Conservation (phyloP, 805 yeast genomes). For the Hanseniaspora singularis region DNA sequence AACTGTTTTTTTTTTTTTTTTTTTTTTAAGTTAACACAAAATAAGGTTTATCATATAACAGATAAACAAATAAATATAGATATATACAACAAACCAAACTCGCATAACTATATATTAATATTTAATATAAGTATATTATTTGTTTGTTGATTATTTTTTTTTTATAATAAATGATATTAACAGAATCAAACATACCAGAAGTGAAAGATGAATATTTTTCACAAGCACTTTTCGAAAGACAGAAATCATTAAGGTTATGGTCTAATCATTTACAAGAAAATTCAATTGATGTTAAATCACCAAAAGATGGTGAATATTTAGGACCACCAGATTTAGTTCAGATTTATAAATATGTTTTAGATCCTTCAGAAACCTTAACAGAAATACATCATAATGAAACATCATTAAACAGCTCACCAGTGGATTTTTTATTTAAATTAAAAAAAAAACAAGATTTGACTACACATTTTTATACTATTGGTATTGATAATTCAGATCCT, state of each 20-base stretch:
- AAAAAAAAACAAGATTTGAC: slow-evolving; percentile 35
- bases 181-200: slow-evolving; percentile 57
- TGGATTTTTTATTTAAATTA: slow-evolving; percentile 6
- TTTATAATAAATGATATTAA: slow-evolving; percentile 24
- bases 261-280: slow-evolving; percentile 35
- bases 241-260: slow-evolving; percentile 31
- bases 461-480: slow-evolving; percentile 62
- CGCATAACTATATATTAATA: neutral
- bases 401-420: no score
- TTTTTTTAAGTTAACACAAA: no score
- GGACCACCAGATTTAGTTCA: slow-evolving; percentile 61
- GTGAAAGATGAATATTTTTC: slow-evolving; percentile 49
- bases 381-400: no score
- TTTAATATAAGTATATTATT: no score
- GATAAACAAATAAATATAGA: neutral
- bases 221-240: slow-evolving; percentile 51
- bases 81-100: no score
- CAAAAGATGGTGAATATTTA: slow-evolving; percentile 22
- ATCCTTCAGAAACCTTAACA: slow-evolving; percentile 18
- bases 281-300: slow-evolving; percentile 31
- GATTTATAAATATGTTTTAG: slow-evolving; percentile 27
- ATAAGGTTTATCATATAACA: neutral
- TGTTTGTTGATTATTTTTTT: neutral
- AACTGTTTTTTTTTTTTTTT: no score
- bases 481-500: slow-evolving; percentile 62